Evolutionary conservation across 2,329 filamentous ascomycete genomes (phyloP).

Genomic region (Colletotrichum lupini): DNA sequence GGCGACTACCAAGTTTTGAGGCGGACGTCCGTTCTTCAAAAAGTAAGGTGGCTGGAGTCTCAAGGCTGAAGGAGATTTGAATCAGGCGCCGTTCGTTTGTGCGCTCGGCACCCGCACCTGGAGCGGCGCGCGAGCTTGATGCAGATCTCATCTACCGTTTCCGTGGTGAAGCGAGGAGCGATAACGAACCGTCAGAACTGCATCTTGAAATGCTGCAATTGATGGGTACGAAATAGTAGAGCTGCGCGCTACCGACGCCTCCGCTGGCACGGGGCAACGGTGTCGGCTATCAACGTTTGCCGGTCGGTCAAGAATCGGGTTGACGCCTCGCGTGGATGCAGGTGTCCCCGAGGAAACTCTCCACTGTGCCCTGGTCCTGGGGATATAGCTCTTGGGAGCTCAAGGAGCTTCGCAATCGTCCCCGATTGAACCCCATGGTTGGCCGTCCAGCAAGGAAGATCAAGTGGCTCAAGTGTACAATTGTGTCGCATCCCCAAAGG

Average conservation of each 20-base stretch:
- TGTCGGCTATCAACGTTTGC: neutral
- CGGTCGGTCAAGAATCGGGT: neutral
- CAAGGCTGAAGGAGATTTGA: conserved; percentile 12
- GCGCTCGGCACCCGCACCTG: conserved; percentile 3
- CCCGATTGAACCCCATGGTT: conserved; percentile 6
- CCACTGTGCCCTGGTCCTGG: conserved; percentile 8
- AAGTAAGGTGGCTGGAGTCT: conserved; percentile 16
- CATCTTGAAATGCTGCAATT: neutral
- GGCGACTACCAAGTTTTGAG: neutral
- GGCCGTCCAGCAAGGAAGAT: neutral
- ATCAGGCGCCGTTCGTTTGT: conserved; percentile 11
- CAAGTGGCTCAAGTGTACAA: neutral
- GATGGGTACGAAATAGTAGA: neutral
- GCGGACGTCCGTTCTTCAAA: conserved; percentile 6
- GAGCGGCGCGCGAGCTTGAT: conserved; percentile 6
- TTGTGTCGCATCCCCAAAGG: conserved; percentile 2
- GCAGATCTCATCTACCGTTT: conserved; percentile 29
- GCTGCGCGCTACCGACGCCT: conserved; percentile 11
- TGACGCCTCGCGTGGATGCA: conserved; percentile 4
- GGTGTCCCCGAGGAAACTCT: conserved; percentile 5
- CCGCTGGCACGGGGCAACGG: conserved; percentile 15
- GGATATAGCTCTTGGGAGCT: too few species aligned
- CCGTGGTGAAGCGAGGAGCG: conserved; percentile 21
- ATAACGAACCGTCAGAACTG: neutral
- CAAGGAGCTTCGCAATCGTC: neutral